A percentile compares a stretch with the other conserved stretches of the same genome.
These are phyloP conservation scores for Cyphellophora europaea DNA, from an alignment of 2,329 filamentous ascomycete species.

Conservation along the genomic window DNA sequence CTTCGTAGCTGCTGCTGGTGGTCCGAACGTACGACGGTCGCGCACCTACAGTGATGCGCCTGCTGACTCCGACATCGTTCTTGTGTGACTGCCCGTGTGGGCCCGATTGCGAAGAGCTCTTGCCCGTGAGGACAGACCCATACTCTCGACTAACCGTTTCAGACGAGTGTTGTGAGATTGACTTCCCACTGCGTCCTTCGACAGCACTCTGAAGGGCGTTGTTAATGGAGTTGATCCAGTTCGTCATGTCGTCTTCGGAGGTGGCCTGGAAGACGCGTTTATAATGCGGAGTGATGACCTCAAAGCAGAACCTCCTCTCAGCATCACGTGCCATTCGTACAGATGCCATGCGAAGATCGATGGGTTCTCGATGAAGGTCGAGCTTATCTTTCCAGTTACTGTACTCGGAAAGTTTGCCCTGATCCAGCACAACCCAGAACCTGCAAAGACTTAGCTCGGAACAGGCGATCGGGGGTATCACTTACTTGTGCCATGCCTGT, in stretches of 20 bases:
- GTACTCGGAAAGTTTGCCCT: conserved; percentile 93
- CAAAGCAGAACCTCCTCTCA: conserved; percentile 92
- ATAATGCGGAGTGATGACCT: conserved; percentile 93
- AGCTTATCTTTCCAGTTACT: conserved; percentile 98
- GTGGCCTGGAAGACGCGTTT: conserved; percentile 96
- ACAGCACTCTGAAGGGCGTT: conserved; percentile 90
- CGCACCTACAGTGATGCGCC: conserved; percentile 85
- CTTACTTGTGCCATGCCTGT: conserved; percentile 96
- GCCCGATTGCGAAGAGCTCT: conserved; percentile 58
- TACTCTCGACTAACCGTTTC: conserved; percentile 70
- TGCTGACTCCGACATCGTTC: conserved; percentile 50
- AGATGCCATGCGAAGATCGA: conserved; percentile 92
- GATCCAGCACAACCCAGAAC: conserved; percentile 97
- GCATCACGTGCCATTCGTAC: conserved; percentile 92
- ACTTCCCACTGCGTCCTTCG: conserved; percentile 59
- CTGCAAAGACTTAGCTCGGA: conserved; percentile 34
- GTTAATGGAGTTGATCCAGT: conserved; percentile 93
- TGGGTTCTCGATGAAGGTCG: conserved; percentile 95
- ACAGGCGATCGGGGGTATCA: conserved; percentile 16
- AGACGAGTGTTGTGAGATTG: conserved; percentile 38
- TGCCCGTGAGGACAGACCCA: conserved; percentile 84
- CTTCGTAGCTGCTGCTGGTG: conserved; percentile 58
- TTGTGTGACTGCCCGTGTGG: conserved; percentile 39
- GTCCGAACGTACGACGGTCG: conserved; percentile 64
- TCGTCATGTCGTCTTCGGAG: conserved; percentile 95